phyloP scores from a whole-genome alignment of 1,284 basidiomycete species.

The Moniliella sp. region DNA sequence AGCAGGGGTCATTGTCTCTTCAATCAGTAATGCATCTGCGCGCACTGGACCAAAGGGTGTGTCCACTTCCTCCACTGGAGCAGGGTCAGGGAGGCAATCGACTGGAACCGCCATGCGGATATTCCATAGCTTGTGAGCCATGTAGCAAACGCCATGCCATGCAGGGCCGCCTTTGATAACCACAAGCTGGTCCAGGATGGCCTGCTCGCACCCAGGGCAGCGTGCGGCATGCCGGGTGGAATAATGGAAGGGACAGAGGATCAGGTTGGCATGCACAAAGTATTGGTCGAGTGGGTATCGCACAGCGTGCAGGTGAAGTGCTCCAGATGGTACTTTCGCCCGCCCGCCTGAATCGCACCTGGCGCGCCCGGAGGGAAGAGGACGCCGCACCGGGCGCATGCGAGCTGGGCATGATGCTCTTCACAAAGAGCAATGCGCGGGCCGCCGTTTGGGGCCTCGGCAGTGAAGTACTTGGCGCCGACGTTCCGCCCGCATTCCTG shows the following conservation, averaged over 20 bases:
- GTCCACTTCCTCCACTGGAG: no score
- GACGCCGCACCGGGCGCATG: no score
- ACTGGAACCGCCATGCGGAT: no score
- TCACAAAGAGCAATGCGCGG: no score
- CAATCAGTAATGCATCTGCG: constrained; percentile 41
- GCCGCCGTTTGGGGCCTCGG: constrained; percentile 44
- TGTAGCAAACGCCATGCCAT: constrained; percentile 99
- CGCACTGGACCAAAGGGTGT: no score
- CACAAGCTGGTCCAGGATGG: constrained; percentile 98
- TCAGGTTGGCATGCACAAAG: constrained; percentile 86
- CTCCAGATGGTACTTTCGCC: constrained; percentile 97
- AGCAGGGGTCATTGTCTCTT: constrained; percentile 48
- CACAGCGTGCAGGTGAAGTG: constrained; percentile 97
- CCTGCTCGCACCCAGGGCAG: constrained; percentile 86
- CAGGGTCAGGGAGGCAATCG: no score
- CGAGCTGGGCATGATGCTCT: no score
- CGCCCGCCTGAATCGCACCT: no score
- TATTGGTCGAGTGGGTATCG: constrained; percentile 85
- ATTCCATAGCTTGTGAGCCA: constrained; percentile 63
- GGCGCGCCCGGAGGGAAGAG: no score
- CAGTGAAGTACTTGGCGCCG: constrained; percentile 90
- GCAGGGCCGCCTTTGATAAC: constrained; percentile 98
- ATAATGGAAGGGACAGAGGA: constrained; percentile 60
- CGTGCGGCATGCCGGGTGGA: constrained; percentile 94
- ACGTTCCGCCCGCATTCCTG: constrained; percentile 87